Base-by-base conservation (phyloP, 176 grass and related monocot genomes). In the Pontederia crassipes region DNA sequence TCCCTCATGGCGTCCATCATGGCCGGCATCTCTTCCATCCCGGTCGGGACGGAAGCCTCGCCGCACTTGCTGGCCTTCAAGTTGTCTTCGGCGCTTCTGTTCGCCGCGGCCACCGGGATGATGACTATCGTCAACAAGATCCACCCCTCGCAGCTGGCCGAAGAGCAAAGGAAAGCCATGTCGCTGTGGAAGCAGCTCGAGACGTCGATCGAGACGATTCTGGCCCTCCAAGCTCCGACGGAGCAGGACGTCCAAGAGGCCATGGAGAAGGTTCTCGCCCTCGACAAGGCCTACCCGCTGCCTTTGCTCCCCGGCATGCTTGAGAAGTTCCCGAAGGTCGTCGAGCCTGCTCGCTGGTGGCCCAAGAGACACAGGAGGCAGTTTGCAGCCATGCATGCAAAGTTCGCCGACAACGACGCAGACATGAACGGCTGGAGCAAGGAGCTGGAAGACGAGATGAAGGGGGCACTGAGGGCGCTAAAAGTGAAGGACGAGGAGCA, bases 141-240 rank as follows among this genome's bases (percentile, higher is more conserved):
- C 16, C 74, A 77, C 49, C 74, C 74, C 4, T 77, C 74, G 28
- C 74, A 77, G 54, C 74, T 77, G 13, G 74, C 74, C 12, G 74
- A 77, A 18, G 74, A 77, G 54, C 74, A 77, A 28, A 3, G 74
- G 29, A 77, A 60, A 2, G 74, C 74, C 2, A 53, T 55, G 48
- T 45, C 55, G 52, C 24, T 77, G 52, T 77, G 54, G 54, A 56
- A 51, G 27, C 72, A 75, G 35, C 64, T 75, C 45, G 72, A 75
- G 60, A 49, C 29, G 9, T 65, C 72, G 15, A 17, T 75, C 12
- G 35, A 66, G 16, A 55, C 50, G 48, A 26, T 11, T 4, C 32
- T 75, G 16, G 8, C 62, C 2, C 48, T 65, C 26, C 55, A 55
- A 16, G 15, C 29, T 48, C 55, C 40, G 12, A 16, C 52, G 0